Conservation (phyloP, 306 rosid genomes). For the Phaseolus lunatus region DNA sequence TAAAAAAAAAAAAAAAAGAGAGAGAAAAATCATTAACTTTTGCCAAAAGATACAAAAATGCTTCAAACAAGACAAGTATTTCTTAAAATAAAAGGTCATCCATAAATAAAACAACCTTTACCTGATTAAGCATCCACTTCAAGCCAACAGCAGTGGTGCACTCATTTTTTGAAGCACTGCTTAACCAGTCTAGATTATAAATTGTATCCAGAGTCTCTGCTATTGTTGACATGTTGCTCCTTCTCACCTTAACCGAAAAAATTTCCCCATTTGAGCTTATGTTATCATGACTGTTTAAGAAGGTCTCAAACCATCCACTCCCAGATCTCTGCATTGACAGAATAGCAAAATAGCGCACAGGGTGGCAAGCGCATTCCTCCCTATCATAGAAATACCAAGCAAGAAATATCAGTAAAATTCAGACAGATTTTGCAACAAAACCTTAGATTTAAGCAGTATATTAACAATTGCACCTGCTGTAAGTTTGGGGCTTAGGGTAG, state of each 20-base stretch:
- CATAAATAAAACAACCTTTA: conserved; percentile 43
- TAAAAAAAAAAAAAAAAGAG: neutral
- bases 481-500: conserved; percentile 82
- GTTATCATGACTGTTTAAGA: conserved; percentile 87
- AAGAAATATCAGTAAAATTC: conserved; percentile 43
- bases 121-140: conserved; percentile 99
- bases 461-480: conserved; percentile 69
- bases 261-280: conserved; percentile 97
- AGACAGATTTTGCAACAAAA: conserved; percentile 35
- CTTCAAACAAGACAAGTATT: conserved; percentile 33
- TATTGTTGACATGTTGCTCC: conserved; percentile 85
- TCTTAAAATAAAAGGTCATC: neutral
- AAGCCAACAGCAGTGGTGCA: conserved; percentile 98
- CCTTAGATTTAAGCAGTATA: conserved; percentile 26
- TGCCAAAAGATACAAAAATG: conserved; percentile 4
- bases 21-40: neutral
- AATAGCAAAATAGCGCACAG: conserved; percentile 85
- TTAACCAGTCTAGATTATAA: conserved; percentile 89
- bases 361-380: conserved; percentile 90
- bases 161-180: conserved; percentile 95
- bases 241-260: conserved; percentile 88
- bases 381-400: conserved; percentile 51
- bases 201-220: conserved; percentile 81
- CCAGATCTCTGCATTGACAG: conserved; percentile 99
- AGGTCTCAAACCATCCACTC: conserved; percentile 99